These are phyloP conservation scores for Xylariaceae sp. DNA, from an alignment of 2,329 filamentous ascomycete genomes.

Conservation along the genomic window DNA sequence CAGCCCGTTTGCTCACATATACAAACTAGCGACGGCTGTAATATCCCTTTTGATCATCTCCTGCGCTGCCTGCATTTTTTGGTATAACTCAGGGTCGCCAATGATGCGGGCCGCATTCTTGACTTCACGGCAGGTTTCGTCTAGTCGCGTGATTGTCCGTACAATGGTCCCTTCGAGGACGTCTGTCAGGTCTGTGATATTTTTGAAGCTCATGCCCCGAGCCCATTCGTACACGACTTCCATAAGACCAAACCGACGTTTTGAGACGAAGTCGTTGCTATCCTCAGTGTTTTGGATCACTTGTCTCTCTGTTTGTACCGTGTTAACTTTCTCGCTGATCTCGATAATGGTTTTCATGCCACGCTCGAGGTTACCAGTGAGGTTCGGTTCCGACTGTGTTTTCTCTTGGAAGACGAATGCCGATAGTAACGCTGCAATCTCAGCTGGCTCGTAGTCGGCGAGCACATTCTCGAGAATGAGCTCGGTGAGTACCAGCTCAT, in stretches of 20 bases:
- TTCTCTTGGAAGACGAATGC: constrained; percentile 98
- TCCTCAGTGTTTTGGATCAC: constrained; percentile 89
- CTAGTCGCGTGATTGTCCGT: constrained; percentile 83
- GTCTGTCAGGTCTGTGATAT: constrained; percentile 92
- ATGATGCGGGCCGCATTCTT: constrained; percentile 96
- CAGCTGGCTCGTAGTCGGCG: constrained; percentile 89
- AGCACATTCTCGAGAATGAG: constrained; percentile 95
- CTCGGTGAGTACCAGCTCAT: constrained; percentile 93
- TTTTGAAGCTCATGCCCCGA: constrained; percentile 94
- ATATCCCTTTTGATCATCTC: constrained; percentile 97
- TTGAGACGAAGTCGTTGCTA: constrained; percentile 83
- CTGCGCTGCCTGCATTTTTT: constrained; percentile 96
- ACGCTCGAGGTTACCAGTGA: constrained; percentile 76
- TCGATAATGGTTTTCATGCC: constrained; percentile 82
- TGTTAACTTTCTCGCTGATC: constrained; percentile 89
- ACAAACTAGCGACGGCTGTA: constrained; percentile 81
- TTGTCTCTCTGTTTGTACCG: constrained; percentile 83
- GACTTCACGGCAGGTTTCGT: constrained; percentile 95
- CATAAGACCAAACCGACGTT: constrained; percentile 86
- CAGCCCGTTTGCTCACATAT: constrained; percentile 56
- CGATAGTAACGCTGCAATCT: constrained; percentile 90
- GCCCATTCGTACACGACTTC: constrained; percentile 99
- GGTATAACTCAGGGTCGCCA: constrained; percentile 85
- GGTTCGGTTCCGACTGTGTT: constrained; percentile 72
- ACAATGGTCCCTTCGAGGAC: constrained; percentile 98